Evolutionary conservation across 768 basidiomycete species (phyloP).

Genomic region (Phlegmacium glaucopus): DNA sequence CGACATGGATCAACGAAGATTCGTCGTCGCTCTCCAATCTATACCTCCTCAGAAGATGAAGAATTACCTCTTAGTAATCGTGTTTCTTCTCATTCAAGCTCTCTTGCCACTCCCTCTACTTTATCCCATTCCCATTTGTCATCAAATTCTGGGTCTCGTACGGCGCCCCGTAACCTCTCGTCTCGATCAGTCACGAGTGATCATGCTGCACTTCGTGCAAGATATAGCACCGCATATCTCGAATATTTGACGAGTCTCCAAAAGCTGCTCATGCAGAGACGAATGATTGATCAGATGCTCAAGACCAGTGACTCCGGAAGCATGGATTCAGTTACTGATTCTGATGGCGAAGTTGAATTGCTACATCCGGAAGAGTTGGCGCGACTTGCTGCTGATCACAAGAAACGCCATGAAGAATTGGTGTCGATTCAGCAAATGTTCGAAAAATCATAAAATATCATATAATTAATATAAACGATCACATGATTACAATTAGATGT

Average conservation of each 20-base stretch:
- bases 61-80: constrained; percentile 5
- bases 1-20: constrained; percentile 24
- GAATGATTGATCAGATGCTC: constrained; percentile 50
- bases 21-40: constrained; percentile 57
- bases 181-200: constrained; percentile 41
- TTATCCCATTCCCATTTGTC: constrained; percentile 10
- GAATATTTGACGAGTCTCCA: constrained; percentile 48
- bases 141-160: constrained; percentile 7
- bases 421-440: constrained; percentile 37
- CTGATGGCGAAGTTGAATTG: constrained; percentile 51
- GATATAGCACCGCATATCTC: constrained; percentile 50
- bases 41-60: constrained; percentile 62
- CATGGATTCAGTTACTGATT: constrained; percentile 40
- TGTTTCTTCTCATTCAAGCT: constrained; percentile 1
- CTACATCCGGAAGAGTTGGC: constrained; percentile 51
- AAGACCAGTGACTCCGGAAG: constrained; percentile 33
- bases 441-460: too few species aligned
- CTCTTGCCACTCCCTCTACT: constrained; percentile 13
- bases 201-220: constrained; percentile 46
- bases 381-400: constrained; percentile 41
- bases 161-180: constrained; percentile 11
- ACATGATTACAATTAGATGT: too few species aligned
- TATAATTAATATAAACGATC: background rate
- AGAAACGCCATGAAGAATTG: constrained; percentile 49
- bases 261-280: constrained; percentile 46